Base-by-base conservation (phyloP, 2,329 filamentous ascomycete genomes). In the Pseudogymnoascus sp. region DNA sequence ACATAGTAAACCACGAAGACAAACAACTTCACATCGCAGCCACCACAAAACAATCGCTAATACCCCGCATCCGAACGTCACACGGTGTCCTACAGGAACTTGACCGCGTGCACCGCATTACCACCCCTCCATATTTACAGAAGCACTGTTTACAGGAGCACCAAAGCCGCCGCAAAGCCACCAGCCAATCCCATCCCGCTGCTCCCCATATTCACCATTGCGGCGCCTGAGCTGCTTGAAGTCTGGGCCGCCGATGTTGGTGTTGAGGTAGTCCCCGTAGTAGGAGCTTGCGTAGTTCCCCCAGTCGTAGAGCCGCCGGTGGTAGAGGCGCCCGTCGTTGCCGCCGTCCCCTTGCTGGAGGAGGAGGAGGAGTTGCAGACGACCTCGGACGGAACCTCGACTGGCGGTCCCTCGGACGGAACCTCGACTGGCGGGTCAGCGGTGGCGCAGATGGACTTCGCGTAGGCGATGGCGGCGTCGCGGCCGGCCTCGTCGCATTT, bases 401-500 rank as follows among this genome's bases (percentile, higher is more conserved):
- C 75, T 55, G 49, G 28, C 9, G 49, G 49, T n/a, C n/a, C 45
- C 33, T 59, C 2, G 60, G 4, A 62, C 2, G 69, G 68, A 5
- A 70, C 64, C 33, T 65, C 59, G 11, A 77, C 75, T 55, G 49
- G 28, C 9, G 49, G 49, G 25, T 72, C 73, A 33, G 71, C 69
- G 2, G 71, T 70, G 38, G 62, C 65, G 67, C 75, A 77, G 61
- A 77, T 66, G 31, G 65, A 70, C n/a, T 67, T 65, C 8, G 75
- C 74, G 62, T 68, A 76, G 8, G 67, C 23, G 33, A 72, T 69
- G 4, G 75, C 70, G 5, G 60, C 37, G 37, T 65, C 45, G 65
- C 82, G 77, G n/a, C 80, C 78, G 0, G 68, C 67, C 0, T 67
- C 23, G 33, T 68, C 66, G 70, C 82, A 84, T n/a, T 71, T 69